Conservation (phyloP, 768 basidiomycete species). For the Lactarius evosmus region DNA sequence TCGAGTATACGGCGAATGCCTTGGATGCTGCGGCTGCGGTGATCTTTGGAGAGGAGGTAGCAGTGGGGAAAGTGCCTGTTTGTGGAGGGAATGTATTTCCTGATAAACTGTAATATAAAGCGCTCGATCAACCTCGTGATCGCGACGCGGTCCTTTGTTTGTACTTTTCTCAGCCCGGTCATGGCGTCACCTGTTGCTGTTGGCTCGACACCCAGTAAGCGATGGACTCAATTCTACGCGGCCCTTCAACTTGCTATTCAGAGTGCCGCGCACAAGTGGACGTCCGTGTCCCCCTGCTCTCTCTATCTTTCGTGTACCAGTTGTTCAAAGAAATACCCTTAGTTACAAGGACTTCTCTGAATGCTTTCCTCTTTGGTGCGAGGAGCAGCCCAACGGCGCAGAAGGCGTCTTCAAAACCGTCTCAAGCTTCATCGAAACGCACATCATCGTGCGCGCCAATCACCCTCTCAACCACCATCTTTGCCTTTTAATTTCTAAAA, state of each 20-base stretch:
- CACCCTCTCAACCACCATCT: neutral
- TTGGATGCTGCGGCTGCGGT: conserved; percentile 44
- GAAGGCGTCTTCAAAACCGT: conserved; percentile 49
- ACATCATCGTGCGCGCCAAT: conserved; percentile 46
- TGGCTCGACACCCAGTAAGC: conserved; percentile 37
- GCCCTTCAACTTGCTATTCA: conserved; percentile 53
- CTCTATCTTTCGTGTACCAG: neutral
- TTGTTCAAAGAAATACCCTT: neutral
- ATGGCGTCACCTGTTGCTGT: conserved; percentile 35
- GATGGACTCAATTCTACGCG: conserved; percentile 51
- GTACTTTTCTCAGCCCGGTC: neutral
- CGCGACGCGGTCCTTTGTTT: neutral
- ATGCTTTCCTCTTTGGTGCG: conserved; percentile 41
- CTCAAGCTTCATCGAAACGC: conserved; percentile 66
- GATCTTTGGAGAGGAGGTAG: conserved; percentile 41
- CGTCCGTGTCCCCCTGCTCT: conserved; percentile 37
- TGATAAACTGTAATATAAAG: neutral
- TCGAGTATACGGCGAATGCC: conserved; percentile 56
- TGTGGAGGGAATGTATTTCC: conserved; percentile 17
- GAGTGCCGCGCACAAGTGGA: conserved; percentile 52
- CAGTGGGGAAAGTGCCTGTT: conserved; percentile 35
- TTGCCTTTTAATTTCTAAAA: neutral
- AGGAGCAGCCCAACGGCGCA: conserved; percentile 38
- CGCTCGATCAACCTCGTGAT: conserved; percentile 6
- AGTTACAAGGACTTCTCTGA: conserved; percentile 49